These are phyloP conservation scores for Pyronema omphalodes DNA, from an alignment of 495 filamentous ascomycete genomes.

Conservation along the genomic window DNA sequence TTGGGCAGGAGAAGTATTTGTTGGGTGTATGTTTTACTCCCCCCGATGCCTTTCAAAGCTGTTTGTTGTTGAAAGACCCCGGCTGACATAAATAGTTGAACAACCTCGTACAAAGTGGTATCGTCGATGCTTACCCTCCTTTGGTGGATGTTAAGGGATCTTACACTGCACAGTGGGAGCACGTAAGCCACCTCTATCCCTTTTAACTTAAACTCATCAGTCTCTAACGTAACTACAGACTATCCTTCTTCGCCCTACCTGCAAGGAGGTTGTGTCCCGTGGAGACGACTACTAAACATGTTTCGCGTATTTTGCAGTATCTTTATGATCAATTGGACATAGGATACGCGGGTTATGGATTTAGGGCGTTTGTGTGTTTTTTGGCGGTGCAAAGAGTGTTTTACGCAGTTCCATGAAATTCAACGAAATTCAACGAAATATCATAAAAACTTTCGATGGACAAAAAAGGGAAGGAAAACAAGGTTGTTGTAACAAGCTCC, in stretches of 20 bases:
- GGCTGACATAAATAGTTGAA: conserved; percentile 45
- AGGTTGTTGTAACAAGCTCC: too few species aligned
- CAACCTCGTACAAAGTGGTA: conserved; percentile 63
- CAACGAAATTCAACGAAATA: too few species aligned
- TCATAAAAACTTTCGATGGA: too few species aligned
- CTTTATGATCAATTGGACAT: too few species aligned
- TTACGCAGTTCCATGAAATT: too few species aligned
- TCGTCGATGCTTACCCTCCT: conserved; percentile 80
- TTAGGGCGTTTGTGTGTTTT: too few species aligned
- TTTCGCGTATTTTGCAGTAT: too few species aligned
- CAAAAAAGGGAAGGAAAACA: too few species aligned
- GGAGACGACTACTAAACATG: conserved; percentile 62
- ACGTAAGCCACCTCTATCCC: conserved; percentile 38
- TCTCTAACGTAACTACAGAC: conserved; percentile 38
- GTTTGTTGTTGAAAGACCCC: background rate
- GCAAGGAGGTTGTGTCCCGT: conserved; percentile 84
- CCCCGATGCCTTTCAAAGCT: background rate
- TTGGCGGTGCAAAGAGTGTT: too few species aligned
- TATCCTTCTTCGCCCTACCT: conserved; percentile 65
- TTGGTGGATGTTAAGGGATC: conserved; percentile 84
- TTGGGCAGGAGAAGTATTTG: conserved; percentile 77
- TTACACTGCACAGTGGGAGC: conserved; percentile 88
- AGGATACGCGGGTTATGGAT: too few species aligned
- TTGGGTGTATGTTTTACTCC: conserved; percentile 42
- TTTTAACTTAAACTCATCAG: background rate